These are phyloP conservation scores for Trebouxia sp. DNA, from an alignment of 139 green algal species.

Conservation along the genomic window DNA sequence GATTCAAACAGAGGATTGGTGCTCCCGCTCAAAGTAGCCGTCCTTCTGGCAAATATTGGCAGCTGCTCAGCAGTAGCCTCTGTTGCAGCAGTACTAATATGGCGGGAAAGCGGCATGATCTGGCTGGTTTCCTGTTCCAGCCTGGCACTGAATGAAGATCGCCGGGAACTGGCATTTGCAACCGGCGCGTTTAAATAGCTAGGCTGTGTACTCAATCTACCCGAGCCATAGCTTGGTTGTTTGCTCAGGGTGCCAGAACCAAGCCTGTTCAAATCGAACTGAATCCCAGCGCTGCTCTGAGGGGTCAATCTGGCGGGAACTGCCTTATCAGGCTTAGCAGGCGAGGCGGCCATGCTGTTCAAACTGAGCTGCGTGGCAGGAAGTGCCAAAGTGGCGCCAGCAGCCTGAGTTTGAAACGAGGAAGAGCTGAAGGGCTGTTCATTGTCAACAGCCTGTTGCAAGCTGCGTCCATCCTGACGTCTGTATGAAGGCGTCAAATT, in stretches of 20 bases:
- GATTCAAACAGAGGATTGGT: not conserved
- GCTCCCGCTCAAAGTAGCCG: not conserved
- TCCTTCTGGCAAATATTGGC: not conserved
- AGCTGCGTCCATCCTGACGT: not conserved
- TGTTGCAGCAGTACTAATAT: not conserved
- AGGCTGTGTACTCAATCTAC: not conserved
- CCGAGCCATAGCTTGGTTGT: not conserved
- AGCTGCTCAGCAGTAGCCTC: not conserved
- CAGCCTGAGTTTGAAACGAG: no score
- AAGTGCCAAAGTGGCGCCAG: no score
- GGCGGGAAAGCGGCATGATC: not conserved
- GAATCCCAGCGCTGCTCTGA: not conserved
- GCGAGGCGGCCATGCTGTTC: not conserved
- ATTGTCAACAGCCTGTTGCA: constrained; percentile 11
- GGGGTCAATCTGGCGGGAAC: not conserved
- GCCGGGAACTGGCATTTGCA: not conserved
- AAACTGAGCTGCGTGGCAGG: not conserved
- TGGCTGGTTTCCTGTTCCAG: constrained; percentile 11
- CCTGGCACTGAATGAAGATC: constrained; percentile 7
- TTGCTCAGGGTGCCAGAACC: not conserved
- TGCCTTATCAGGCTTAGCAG: no score
- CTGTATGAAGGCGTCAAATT: constrained; percentile 1
- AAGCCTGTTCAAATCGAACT: not conserved
- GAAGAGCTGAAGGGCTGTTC: constrained; percentile 1
- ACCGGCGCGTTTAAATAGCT: not conserved